Percentiles rank a stretch among this genome's conserved stretches.
These are phyloP conservation scores for Chondrus crispus DNA, from an alignment of 23 red algal genomes.

Conservation along the genomic window DNA sequence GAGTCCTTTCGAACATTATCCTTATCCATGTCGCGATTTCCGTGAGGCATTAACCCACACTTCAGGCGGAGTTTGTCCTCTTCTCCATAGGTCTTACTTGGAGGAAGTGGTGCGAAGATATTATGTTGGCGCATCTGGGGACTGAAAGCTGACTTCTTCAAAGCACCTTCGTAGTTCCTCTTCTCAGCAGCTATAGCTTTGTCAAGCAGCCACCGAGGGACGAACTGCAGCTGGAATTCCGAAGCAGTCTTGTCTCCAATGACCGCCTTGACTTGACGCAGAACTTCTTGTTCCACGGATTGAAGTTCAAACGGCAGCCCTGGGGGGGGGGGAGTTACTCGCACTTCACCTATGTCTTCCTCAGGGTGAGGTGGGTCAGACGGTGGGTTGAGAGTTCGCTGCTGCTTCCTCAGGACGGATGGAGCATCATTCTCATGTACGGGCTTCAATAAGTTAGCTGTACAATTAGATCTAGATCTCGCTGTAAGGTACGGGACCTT, in stretches of 20 bases:
- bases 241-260: not conserved
- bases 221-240: not conserved
- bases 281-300: not conserved
- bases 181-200: slow-evolving; percentile 8
- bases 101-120: slow-evolving; percentile 9
- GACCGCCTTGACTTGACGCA: not conserved
- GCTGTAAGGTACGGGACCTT: too few relatives aligned
- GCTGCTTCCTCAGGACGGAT: too few relatives aligned
- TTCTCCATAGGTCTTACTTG: not conserved
- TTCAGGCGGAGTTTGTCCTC: not conserved
- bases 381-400: too few relatives aligned
- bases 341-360: not conserved
- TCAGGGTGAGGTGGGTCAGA: too few relatives aligned
- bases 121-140: not conserved
- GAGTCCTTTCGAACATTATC: not conserved
- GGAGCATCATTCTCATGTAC: too few relatives aligned
- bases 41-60: not conserved
- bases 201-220: not conserved
- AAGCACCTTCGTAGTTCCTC: not conserved
- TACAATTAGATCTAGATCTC: too few relatives aligned
- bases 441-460: too few relatives aligned
- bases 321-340: too few relatives aligned
- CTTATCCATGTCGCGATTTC: not conserved
- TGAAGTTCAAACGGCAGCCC: too few relatives aligned
- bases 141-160: not conserved